A percentile compares a stretch with the other conserved stretches of the same genome.
phyloP scores from a whole-genome alignment of 2,329 filamentous ascomycete genomes.

The Fusarium guadeloupense region DNA sequence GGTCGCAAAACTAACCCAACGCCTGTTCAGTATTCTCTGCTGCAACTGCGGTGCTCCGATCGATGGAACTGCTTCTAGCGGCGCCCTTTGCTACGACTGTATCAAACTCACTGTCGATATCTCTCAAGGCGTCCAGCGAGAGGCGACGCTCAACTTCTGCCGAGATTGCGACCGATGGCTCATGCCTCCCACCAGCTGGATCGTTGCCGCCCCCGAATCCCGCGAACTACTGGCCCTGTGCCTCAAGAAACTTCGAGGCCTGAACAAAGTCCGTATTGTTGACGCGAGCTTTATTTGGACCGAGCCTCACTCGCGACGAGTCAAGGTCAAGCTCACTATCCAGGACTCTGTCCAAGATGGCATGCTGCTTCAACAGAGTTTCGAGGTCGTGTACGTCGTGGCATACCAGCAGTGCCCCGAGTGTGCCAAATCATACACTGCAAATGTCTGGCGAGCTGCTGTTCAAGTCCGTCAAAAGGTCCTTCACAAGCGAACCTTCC shows the following conservation, averaged over 20 bases:
- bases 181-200: conserved; percentile 85
- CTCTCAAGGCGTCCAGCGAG: conserved; percentile 87
- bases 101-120: conserved; percentile 95
- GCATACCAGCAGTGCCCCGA: conserved; percentile 94
- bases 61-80: conserved; percentile 85
- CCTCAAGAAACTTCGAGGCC: conserved; percentile 83
- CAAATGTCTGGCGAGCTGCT: conserved; percentile 92
- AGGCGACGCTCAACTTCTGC: conserved; percentile 90
- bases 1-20: conserved; percentile 26
- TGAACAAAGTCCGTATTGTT: conserved; percentile 92
- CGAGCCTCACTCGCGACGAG: conserved; percentile 90
- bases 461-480: conserved; percentile 98
- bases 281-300: conserved; percentile 99
- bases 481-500: conserved; percentile 82
- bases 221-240: conserved; percentile 93
- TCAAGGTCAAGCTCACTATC: conserved; percentile 95
- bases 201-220: conserved; percentile 85
- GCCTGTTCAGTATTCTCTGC: conserved; percentile 74
- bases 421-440: conserved; percentile 94
- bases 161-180: conserved; percentile 95
- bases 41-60: conserved; percentile 97
- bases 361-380: conserved; percentile 84
- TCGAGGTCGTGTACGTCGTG: conserved; percentile 93
- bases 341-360: conserved; percentile 74
- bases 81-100: conserved; percentile 94